phyloP scores from a whole-genome alignment of 2,329 filamentous ascomycete genomes.

The Pleomassaria siparia region DNA sequence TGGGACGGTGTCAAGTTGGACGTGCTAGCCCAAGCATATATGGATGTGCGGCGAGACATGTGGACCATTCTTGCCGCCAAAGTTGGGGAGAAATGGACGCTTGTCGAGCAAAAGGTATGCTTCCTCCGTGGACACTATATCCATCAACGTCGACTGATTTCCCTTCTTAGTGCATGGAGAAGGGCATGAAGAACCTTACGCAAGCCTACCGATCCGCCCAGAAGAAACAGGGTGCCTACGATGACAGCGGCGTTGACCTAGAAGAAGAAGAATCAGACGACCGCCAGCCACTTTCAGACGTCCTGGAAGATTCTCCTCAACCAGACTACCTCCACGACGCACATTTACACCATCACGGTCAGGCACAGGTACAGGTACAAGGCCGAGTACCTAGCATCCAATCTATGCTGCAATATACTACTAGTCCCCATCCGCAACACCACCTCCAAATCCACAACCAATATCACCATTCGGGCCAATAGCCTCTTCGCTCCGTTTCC shows the following conservation, averaged over 20 bases:
- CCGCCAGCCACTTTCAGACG: slow-evolving; percentile 26
- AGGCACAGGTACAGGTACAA: too few species aligned
- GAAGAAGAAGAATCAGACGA: slow-evolving; percentile 48
- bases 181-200: slow-evolving; percentile 78
- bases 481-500: slow-evolving; percentile 15
- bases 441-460: neutral
- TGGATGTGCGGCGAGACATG: slow-evolving; percentile 76
- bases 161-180: slow-evolving; percentile 70
- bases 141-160: slow-evolving; percentile 4
- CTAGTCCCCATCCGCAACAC: slow-evolving; percentile 1
- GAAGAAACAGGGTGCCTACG: slow-evolving; percentile 63
- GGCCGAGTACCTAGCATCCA: slow-evolving; percentile 44
- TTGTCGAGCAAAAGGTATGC: slow-evolving; percentile 77
- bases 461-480: neutral
- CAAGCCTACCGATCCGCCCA: slow-evolving; percentile 66
- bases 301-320: slow-evolving; percentile 21
- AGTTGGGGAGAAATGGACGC: slow-evolving; percentile 58
- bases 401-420: slow-evolving; percentile 34
- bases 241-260: slow-evolving; percentile 68
- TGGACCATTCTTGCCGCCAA: slow-evolving; percentile 73
- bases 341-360: too few species aligned
- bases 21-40: slow-evolving; percentile 74
- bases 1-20: slow-evolving; percentile 79
- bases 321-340: slow-evolving; percentile 14
- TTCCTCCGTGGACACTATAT: slow-evolving; percentile 21